These are phyloP conservation scores for Penicillium sp. DNA, from an alignment of 2,329 filamentous ascomycete species.

Conservation along the genomic window DNA sequence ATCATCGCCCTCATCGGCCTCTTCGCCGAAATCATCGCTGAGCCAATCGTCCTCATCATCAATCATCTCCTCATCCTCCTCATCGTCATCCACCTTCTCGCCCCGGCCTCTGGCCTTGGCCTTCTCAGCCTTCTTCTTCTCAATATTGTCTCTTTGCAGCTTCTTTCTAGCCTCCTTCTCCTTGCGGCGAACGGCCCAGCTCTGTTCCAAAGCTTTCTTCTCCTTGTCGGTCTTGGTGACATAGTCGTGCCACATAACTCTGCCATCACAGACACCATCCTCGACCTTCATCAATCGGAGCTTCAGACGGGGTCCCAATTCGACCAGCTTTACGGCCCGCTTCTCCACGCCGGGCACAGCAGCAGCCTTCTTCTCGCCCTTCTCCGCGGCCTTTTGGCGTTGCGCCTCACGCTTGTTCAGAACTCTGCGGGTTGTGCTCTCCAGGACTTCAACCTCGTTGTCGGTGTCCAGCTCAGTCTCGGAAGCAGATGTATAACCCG, in stretches of 20 bases:
- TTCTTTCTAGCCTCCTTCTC: slow-evolving; percentile 85
- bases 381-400: slow-evolving; percentile 46
- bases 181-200: slow-evolving; percentile 78
- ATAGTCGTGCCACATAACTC: slow-evolving; percentile 97
- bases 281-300: slow-evolving; percentile 93
- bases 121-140: slow-evolving; percentile 73
- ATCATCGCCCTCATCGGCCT: slow-evolving; percentile 48
- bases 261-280: slow-evolving; percentile 85
- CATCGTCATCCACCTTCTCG: slow-evolving; percentile 47
- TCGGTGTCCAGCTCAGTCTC: slow-evolving; percentile 94
- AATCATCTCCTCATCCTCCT: slow-evolving; percentile 51
- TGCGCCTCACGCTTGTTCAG: slow-evolving; percentile 53
- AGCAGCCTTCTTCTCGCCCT: slow-evolving; percentile 42
- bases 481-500: slow-evolving; percentile 88
- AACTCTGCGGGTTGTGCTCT: slow-evolving; percentile 55
- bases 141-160: slow-evolving; percentile 86
- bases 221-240: slow-evolving; percentile 81
- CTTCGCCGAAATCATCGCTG: slow-evolving; percentile 51
- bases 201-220: slow-evolving; percentile 73
- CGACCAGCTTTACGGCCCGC: slow-evolving; percentile 85
- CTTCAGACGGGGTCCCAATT: slow-evolving; percentile 86
- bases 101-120: slow-evolving; percentile 48
- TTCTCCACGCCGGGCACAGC: slow-evolving; percentile 65
- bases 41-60: slow-evolving; percentile 54
- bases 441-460: slow-evolving; percentile 84